These are phyloP conservation scores for Croton laevigatus DNA, from an alignment of 441 rosid genomes.

Conservation along the genomic window DNA sequence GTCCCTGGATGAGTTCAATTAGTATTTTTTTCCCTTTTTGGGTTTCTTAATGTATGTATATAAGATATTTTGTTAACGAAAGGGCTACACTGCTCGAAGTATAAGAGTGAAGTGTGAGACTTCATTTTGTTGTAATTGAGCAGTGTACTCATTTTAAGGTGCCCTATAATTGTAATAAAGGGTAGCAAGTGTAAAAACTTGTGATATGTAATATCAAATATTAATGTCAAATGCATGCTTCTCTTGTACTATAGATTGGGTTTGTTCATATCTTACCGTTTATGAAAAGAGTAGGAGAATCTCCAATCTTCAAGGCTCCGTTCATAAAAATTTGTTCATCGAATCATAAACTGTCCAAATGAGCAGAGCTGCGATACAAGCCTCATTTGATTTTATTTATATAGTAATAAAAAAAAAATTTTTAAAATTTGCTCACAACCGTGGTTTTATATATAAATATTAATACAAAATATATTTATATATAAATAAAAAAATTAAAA, in stretches of 20 bases:
- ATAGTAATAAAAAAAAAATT: too few species aligned
- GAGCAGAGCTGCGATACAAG: too few species aligned
- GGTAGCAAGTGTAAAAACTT: conserved; percentile 4
- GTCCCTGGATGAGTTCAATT: conserved; percentile 74
- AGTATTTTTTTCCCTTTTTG: background rate
- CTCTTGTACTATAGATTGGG: background rate
- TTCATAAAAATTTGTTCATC: too few species aligned
- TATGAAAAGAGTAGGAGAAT: too few species aligned
- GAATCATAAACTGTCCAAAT: too few species aligned
- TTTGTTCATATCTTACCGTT: background rate
- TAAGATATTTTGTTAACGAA: background rate
- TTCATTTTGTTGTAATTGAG: conserved; percentile 9
- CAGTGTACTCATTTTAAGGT: background rate
- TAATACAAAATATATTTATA: too few species aligned
- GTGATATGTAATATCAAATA: background rate
- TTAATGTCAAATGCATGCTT: background rate
- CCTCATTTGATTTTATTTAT: too few species aligned
- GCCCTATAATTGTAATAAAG: conserved; percentile 16
- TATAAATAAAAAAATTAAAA: too few species aligned
- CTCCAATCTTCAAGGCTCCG: too few species aligned
- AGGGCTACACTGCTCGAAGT: background rate
- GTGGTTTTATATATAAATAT: too few species aligned
- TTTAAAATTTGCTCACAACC: too few species aligned
- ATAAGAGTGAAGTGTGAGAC: conserved; percentile 8
- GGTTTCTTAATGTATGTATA: background rate